Percentiles rank a stretch among this genome's conserved stretches.
Conservation (phyloP, 163 green algal genomes). For the Coccomyxa subellipsoidea region DNA sequence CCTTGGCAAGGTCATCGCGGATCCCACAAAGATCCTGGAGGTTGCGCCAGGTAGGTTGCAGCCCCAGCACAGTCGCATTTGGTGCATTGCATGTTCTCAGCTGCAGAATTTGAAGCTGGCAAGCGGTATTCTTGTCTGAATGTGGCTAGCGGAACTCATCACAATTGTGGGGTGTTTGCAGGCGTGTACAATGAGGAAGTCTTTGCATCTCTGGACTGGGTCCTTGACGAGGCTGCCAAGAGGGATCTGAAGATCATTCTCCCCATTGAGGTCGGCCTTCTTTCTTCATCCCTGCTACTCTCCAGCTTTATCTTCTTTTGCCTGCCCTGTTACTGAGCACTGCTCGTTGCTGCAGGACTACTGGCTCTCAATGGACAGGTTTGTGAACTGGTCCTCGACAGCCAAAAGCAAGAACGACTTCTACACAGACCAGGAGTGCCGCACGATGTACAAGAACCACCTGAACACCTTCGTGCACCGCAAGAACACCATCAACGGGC, state of each 20-base stretch:
- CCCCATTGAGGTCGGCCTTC: conserved; percentile 7
- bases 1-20: conserved; percentile 7
- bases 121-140: no score
- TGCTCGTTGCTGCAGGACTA: conserved; percentile 7
- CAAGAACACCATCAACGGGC: conserved; percentile 65
- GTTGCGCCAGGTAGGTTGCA: conserved; percentile 8
- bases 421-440: conserved; percentile 19
- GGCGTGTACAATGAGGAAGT: conserved; percentile 49
- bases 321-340: not conserved
- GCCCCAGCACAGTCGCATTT: no score
- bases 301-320: not conserved
- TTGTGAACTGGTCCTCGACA: conserved; percentile 31
- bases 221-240: conserved; percentile 47
- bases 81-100: not conserved
- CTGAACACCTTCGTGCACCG: conserved; percentile 40
- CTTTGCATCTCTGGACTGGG: conserved; percentile 38
- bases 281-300: not conserved
- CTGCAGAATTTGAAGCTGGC: not conserved
- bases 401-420: conserved; percentile 21
- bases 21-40: conserved; percentile 8
- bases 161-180: conserved; percentile 7
- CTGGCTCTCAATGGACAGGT: conserved; percentile 26
- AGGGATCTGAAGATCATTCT: conserved; percentile 36
- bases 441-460: conserved; percentile 42
- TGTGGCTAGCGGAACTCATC: no score